Conservation (phyloP, 2,329 filamentous ascomycete species). For the Rachicladosporium sp. region DNA sequence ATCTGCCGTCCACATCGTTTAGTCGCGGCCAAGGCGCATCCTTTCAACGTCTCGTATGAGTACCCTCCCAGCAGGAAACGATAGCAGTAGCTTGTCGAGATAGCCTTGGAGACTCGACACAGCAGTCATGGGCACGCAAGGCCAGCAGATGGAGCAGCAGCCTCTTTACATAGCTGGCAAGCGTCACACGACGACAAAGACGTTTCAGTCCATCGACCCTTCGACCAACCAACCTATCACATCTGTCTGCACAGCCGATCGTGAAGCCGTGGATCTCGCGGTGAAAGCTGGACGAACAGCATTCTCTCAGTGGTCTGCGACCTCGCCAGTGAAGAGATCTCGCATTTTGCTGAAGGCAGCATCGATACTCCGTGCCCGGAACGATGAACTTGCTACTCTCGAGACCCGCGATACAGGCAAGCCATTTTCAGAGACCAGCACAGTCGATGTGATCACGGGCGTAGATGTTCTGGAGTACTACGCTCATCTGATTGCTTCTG, state of each 20-base stretch:
- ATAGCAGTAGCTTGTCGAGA: too few species aligned
- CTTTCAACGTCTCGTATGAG: too few species aligned
- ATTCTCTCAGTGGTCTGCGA: conserved; percentile 66
- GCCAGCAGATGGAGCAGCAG: conserved; percentile 16
- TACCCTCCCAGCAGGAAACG: too few species aligned
- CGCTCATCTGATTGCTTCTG: conserved; percentile 63
- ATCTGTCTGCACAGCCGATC: conserved; percentile 46
- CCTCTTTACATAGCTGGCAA: conserved; percentile 63
- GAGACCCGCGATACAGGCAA: conserved; percentile 84
- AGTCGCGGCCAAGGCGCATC: too few species aligned
- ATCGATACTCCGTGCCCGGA: conserved; percentile 57
- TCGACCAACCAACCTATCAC: conserved; percentile 57
- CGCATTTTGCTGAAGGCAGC: conserved; percentile 69
- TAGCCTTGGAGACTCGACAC: too few species aligned
- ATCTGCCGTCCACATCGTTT: too few species aligned
- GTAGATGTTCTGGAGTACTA: conserved; percentile 82
- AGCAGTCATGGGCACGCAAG: not conserved
- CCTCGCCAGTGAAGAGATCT: conserved; percentile 59
- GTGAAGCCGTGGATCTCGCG: conserved; percentile 57
- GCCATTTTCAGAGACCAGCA: conserved; percentile 70
- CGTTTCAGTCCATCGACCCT: conserved; percentile 64
- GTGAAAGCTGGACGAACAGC: conserved; percentile 58
- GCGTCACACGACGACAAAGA: conserved; percentile 45
- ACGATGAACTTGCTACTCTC: conserved; percentile 64
- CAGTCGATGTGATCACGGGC: conserved; percentile 71